Evolutionary conservation across 176 grass and related monocot genomes (phyloP), one percentile per base, ranked within the genome.

Genomic region (Bonia amplexicaulis): DNA sequence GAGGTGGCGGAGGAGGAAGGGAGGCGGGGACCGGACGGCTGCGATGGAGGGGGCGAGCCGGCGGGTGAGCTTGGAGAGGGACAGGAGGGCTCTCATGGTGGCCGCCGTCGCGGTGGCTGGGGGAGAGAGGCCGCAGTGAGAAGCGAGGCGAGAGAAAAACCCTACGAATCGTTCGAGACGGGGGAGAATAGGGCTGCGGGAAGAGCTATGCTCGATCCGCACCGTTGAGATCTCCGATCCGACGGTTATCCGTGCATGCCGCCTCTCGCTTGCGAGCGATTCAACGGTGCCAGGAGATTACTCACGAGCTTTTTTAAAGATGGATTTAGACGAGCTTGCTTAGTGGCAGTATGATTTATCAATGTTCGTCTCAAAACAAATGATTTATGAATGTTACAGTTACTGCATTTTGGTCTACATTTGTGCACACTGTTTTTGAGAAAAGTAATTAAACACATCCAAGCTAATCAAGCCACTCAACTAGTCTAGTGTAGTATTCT

Each of bases 51-150:
- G 16, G 12, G 80, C 66, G 82, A 94, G 76, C 48, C 61, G 89
- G 37, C 92, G 87, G 51, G 87, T 61, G 61, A 90, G 69, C 51
- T 63, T 87, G 63, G 71, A 95, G 33, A 90, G 85, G 63, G 90
- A 84, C 76, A 90, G 70, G 84, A 92, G 80, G 71, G 85, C 93
- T 90, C 93, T 92, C 93, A 92, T 94, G 87, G 87, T 68, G 80
- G 81, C 41, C 71, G 80, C 26, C 57, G 60, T 47, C 31, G 58
- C 63, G 81, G 44, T 48, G 61, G 69, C 57, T 64, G 80, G 65
- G 54, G 78, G 49, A 45, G 76, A 31, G 80, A 49, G 66, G 76
- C 53, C 74, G 66, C 46, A 3, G 66, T 14, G 52, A 66, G 42
- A 20, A 82, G 16, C 33, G 76, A 45, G 35, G 41, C 54, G 44